Evolutionary conservation across 2,329 filamentous ascomycete species (phyloP), one percentile per base, ranked within the genome.

Genomic region (Aspergillus sp.): DNA sequence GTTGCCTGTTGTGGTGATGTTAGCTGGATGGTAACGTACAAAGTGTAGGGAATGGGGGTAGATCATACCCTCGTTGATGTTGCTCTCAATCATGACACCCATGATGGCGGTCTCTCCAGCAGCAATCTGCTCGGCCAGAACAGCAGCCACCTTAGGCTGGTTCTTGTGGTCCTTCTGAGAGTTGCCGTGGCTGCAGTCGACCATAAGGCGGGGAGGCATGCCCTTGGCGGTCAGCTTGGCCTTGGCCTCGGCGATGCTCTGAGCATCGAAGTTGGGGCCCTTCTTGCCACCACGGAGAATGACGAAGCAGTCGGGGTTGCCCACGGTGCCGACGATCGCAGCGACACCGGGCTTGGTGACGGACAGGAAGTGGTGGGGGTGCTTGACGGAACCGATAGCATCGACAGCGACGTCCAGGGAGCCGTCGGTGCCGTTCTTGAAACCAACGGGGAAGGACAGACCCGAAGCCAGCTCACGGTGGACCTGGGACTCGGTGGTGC

Each of bases 391-490:
- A 63, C 93, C 92, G 75, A 98, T 97, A 54, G 95, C 95, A 75
- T 99, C 95, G 69, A 98, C 91, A 12, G 95, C 93, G 4, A 98
- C 93, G 59, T 89, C 86, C 51, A 98, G 81, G 8, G 89, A 90
- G 55, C 95, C 95, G 75, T 99, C 95, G 32, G 95, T 99, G 66
- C 95, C 95, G 79, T 99, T 99, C 86, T 99, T 99, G 90, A 99
- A 99, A 55, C 95, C 95, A 10, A 99, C 92, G 2, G 95, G 95
- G 89, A 97, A 98, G 69, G 91, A 96, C 38, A 98, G 84, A 73
- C 95, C 95, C 56, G 91, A 95, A 21, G 95, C 94, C 65, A 99
- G 82, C 80, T 99, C 95, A 59, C 95, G 89, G 79, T 99, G 95
- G 64, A 98, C 84, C 81, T 99, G 95, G 55, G 89, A 93, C 81